phyloP scores from a whole-genome alignment of 768 basidiomycete genomes.

The Trametes villosa region DNA sequence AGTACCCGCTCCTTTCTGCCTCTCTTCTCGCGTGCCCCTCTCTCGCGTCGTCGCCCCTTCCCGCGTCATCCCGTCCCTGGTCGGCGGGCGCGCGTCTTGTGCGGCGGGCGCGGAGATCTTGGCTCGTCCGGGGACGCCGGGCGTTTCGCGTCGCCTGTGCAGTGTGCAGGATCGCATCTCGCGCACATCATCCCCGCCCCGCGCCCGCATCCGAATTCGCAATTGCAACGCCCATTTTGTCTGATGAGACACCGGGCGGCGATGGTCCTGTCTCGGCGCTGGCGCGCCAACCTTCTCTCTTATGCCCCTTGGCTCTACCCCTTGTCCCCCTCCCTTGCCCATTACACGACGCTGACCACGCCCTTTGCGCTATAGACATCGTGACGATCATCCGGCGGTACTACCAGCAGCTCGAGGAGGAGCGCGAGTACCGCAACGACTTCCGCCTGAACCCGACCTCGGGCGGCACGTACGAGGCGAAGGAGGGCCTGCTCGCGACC shows the following conservation, averaged over 20 bases:
- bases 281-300: too few species aligned
- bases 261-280: too few species aligned
- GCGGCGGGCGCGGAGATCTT: too few species aligned
- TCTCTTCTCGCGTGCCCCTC: too few species aligned
- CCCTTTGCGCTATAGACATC: slow-evolving; percentile 27
- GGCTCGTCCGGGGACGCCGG: too few species aligned
- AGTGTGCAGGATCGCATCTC: too few species aligned
- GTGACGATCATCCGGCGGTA: slow-evolving; percentile 34
- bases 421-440: slow-evolving; percentile 30
- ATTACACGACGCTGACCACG: slow-evolving; percentile 4
- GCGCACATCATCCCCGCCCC: too few species aligned
- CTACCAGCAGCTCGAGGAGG: slow-evolving; percentile 35
- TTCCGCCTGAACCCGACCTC: slow-evolving; percentile 21
- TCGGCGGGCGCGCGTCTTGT: background rate
- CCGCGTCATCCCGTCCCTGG: background rate
- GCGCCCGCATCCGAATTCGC: too few species aligned
- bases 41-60: background rate
- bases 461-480: slow-evolving; percentile 31
- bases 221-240: too few species aligned
- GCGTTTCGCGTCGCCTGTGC: too few species aligned
- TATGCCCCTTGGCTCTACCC: background rate
- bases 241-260: slow-evolving; percentile 10
- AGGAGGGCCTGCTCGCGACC: slow-evolving; percentile 34
- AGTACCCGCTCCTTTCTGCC: slow-evolving; percentile 10
- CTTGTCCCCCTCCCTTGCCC: background rate